phyloP scores from a whole-genome alignment of 495 filamentous ascomycete genomes.

The Bacidia gigantensis region DNA sequence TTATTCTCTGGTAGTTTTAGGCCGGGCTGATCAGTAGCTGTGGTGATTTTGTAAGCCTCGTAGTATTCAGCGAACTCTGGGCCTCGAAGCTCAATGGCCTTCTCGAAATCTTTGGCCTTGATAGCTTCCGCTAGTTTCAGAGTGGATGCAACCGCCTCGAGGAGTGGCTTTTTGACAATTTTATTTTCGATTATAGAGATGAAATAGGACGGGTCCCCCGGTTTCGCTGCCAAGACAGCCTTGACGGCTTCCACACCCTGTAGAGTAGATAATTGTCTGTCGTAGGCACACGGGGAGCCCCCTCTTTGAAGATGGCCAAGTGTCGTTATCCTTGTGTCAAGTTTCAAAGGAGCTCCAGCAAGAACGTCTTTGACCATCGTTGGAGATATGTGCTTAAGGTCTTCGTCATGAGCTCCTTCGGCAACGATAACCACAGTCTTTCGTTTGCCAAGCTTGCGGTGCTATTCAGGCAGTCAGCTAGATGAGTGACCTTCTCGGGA shows the following conservation, averaged over 20 bases:
- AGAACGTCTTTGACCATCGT: constrained; percentile 74
- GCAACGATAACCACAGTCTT: constrained; percentile 98
- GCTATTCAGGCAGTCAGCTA: constrained; percentile 41
- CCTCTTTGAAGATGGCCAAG: constrained; percentile 94
- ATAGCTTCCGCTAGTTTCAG: constrained; percentile 74
- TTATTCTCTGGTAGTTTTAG: constrained; percentile 55
- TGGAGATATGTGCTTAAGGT: constrained; percentile 74
- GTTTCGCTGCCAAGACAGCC: constrained; percentile 83
- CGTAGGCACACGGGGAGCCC: constrained; percentile 82
- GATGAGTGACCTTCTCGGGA: neutral
- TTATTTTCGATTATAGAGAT: constrained; percentile 98
- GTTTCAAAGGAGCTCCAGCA: constrained; percentile 49
- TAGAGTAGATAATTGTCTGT: constrained; percentile 81
- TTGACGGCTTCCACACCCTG: constrained; percentile 95
- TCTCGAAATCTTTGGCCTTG: constrained; percentile 63
- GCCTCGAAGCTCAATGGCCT: constrained; percentile 76
- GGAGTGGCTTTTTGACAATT: constrained; percentile 74
- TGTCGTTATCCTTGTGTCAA: constrained; percentile 92
- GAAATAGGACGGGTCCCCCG: constrained; percentile 80
- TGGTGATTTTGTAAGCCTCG: constrained; percentile 77
- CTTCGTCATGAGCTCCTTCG: constrained; percentile 78
- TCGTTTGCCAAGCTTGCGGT: constrained; percentile 81
- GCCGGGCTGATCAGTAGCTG: constrained; percentile 50
- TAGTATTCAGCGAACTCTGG: constrained; percentile 92
- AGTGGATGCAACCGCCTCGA: constrained; percentile 76